Conservation (phyloP, 75 land plant genomes). For the Chamaecyparis obtusa region DNA sequence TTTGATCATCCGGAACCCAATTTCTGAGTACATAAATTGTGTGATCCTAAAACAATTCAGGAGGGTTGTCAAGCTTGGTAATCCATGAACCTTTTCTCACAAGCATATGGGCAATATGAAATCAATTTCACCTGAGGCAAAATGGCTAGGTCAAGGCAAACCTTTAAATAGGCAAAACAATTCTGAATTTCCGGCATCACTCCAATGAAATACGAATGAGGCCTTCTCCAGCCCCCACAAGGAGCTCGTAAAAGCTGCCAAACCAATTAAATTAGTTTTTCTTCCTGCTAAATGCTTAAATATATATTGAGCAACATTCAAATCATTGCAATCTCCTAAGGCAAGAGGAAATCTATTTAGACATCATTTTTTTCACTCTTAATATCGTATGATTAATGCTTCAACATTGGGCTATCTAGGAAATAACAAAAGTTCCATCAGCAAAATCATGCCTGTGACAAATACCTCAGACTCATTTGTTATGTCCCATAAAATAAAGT, state of each 20-base stretch:
- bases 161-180: slow-evolving; percentile 95
- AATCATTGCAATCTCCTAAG: neutral
- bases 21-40: slow-evolving; percentile 63
- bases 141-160: slow-evolving; percentile 12
- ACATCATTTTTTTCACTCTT: neutral
- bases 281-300: neutral
- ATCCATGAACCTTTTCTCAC: neutral
- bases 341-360: neutral
- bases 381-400: neutral
- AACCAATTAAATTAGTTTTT: neutral
- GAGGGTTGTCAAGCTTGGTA: neutral
- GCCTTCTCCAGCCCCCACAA: slow-evolving; percentile 99
- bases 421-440: neutral
- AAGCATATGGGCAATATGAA: neutral
- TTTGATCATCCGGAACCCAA: slow-evolving; percentile 40
- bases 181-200: slow-evolving; percentile 63
- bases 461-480: slow-evolving; percentile 67
- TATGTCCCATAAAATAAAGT: slow-evolving; percentile 86
- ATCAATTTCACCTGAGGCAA: neutral
- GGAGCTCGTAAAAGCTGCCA: slow-evolving; percentile 64
- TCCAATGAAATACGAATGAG: slow-evolving; percentile 80
- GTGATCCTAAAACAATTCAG: slow-evolving; percentile 59
- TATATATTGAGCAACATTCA: neutral
- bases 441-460: neutral
- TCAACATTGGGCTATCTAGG: neutral